These are phyloP conservation scores for Shiraia bambusicola DNA, from an alignment of 2,329 filamentous ascomycete species.

Conservation along the genomic window DNA sequence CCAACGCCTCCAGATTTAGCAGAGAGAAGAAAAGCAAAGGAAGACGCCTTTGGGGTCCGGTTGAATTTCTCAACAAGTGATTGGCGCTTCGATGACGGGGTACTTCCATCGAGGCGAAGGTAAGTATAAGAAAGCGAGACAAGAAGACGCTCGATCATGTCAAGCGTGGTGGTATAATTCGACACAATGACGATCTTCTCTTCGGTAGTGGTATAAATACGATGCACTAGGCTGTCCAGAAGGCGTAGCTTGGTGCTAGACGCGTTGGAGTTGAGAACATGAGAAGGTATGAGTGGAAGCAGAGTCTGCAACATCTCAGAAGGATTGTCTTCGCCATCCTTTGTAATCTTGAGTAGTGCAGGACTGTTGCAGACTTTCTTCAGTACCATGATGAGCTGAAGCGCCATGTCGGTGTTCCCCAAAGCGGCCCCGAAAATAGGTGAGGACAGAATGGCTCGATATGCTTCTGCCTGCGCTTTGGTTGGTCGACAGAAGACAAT, in stretches of 20 bases:
- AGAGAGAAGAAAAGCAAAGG: constrained; percentile 70
- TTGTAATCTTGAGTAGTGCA: constrained; percentile 58
- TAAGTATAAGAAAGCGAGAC: constrained; percentile 61
- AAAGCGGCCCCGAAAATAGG: constrained; percentile 63
- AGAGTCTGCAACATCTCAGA: constrained; percentile 48
- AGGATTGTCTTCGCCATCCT: constrained; percentile 50
- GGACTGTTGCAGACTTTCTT: constrained; percentile 77
- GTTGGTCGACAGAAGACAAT: constrained; percentile 67
- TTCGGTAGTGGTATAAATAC: constrained; percentile 59
- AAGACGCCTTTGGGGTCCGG: constrained; percentile 54
- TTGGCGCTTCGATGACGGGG: constrained; percentile 65
- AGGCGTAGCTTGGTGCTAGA: constrained; percentile 68
- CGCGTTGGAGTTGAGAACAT: constrained; percentile 57
- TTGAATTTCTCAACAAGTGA: constrained; percentile 71
- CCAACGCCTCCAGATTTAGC: constrained; percentile 72
- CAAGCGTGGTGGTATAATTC: constrained; percentile 72
- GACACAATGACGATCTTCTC: constrained; percentile 77
- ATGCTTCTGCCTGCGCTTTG: constrained; percentile 59
- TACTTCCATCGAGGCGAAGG: constrained; percentile 69
- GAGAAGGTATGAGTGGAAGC: constrained; percentile 57
- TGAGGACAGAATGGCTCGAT: constrained; percentile 65
- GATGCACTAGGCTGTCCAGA: constrained; percentile 65
- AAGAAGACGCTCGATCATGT: constrained; percentile 64
- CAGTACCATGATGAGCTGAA: constrained; percentile 70
- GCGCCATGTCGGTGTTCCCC: constrained; percentile 61